phyloP scores from a whole-genome alignment of 768 basidiomycete species.

The Agaricus blazei region DNA sequence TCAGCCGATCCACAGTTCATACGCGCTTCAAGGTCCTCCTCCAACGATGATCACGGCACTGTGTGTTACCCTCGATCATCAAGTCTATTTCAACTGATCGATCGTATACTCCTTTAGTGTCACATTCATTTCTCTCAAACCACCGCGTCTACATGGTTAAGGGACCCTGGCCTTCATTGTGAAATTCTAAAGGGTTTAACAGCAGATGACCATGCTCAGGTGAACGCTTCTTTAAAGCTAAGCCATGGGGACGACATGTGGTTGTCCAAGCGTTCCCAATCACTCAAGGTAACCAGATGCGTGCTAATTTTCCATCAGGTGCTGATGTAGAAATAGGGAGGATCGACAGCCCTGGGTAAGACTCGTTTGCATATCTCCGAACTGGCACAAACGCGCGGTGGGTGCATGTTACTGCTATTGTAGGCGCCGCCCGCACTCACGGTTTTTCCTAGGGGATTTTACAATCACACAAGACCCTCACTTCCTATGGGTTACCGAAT shows the following conservation, averaged over 20 bases:
- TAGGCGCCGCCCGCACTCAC: constrained; percentile 5
- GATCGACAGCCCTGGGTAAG: constrained; percentile 77
- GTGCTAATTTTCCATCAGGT: constrained; percentile 13
- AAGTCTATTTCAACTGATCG: background rate
- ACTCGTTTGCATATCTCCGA: constrained; percentile 64
- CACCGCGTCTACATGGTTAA: constrained; percentile 6
- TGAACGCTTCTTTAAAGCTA: constrained; percentile 29
- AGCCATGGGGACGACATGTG: constrained; percentile 52
- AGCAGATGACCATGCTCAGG: constrained; percentile 26
- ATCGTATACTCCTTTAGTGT: background rate
- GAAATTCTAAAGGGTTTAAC: constrained; percentile 19
- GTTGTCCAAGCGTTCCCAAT: constrained; percentile 45
- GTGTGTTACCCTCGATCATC: background rate
- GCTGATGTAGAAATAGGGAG: constrained; percentile 51
- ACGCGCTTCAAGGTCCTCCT: constrained; percentile 26
- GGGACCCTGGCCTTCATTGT: constrained; percentile 15
- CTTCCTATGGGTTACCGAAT: constrained; percentile 95
- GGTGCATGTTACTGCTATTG: constrained; percentile 14
- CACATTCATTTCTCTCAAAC: constrained; percentile 10
- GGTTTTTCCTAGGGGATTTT: constrained; percentile 44
- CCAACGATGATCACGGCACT: constrained; percentile 2
- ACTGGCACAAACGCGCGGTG: constrained; percentile 60
- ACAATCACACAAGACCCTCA: constrained; percentile 55
- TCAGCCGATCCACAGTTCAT: constrained; percentile 34
- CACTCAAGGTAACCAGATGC: constrained; percentile 42